Evolutionary conservation across 2,329 filamentous ascomycete species (phyloP), one percentile per base, ranked within the genome.

Genomic region (Cylindrodendrum hubeiense): DNA sequence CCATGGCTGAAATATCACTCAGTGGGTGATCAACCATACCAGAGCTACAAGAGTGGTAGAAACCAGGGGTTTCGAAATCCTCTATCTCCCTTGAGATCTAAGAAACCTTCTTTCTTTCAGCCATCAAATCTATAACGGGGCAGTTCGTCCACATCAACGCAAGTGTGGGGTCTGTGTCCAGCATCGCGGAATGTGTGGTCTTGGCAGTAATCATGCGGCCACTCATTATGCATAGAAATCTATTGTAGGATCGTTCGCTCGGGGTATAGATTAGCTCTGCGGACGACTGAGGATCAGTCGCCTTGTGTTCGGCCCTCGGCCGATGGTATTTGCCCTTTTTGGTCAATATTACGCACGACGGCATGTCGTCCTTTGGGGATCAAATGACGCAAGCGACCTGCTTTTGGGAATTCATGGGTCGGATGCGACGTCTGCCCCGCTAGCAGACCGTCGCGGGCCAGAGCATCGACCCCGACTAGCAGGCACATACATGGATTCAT

Each of bases 301-400:
- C 46, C 39, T 26, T 17, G 10, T 7, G n/a, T 34, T 56, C 71
- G 67, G 71, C 46, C n/a, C 21, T 24, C 3, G 30, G 8, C 71
- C 71, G 71, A 73, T 64, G 7, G 7, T 19, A 65, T 69, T 66
- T 67, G 12, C 71, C 64, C 5, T 5, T 54, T 64, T 39, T 12
- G 52, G 21, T 67, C 64, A 3, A 9, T 54, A 63, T 39, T 10
- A 50, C 69, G 19, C 33, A 47, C 28, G n/a, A 6, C 0, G 12
- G 9, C 62, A 73, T 73, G 70, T 72, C 71, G 71, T 69, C 66
- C 64, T 70, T 63, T 41, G 21, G 6, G 49, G 49, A 28, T 56
- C 62, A 67, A 73, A 73, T 73, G 69, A 72, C 71, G 71, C 64
- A 65, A 73, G 34, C 49, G 21, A 43, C 60, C 44, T 37, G 17